phyloP scores from a whole-genome alignment of 176 grass and related monocot genomes.

The Eleusine coracana region DNA sequence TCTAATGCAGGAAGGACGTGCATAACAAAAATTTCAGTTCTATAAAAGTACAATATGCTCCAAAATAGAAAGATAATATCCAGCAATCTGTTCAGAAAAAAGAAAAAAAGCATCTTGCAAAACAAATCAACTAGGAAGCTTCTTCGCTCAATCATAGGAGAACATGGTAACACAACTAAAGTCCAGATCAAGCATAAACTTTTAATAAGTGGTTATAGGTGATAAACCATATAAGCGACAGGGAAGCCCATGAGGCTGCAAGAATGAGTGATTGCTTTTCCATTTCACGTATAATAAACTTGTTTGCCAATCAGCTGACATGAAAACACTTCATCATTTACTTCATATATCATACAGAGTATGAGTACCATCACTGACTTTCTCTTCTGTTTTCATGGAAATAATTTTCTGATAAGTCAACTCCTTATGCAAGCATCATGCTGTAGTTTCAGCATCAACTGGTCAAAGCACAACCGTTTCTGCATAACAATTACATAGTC shows the following conservation, averaged over 20 bases:
- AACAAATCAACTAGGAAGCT: conserved; percentile 7
- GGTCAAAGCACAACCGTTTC: conserved; percentile 22
- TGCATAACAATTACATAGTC: neutral
- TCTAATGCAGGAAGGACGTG: neutral
- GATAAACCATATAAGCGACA: conserved; percentile 9
- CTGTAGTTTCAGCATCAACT: neutral
- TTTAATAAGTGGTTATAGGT: neutral
- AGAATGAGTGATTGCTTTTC: neutral
- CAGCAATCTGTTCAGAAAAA: neutral
- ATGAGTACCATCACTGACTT: neutral
- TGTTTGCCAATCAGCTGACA: neutral
- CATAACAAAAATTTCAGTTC: neutral
- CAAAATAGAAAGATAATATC: neutral
- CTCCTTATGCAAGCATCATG: neutral
- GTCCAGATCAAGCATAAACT: conserved; percentile 16
- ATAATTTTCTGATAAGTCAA: conserved; percentile 25
- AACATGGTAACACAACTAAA: neutral
- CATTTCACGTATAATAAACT: neutral
- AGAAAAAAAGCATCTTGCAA: neutral
- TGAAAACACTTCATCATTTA: conserved; percentile 1
- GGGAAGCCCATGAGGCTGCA: neutral
- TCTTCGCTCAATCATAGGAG: neutral
- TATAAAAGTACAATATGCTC: neutral
- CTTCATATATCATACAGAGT: conserved; percentile 8
- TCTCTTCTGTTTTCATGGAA: neutral